Conservation (phyloP, 768 basidiomycete genomes). For the Mycena metata region DNA sequence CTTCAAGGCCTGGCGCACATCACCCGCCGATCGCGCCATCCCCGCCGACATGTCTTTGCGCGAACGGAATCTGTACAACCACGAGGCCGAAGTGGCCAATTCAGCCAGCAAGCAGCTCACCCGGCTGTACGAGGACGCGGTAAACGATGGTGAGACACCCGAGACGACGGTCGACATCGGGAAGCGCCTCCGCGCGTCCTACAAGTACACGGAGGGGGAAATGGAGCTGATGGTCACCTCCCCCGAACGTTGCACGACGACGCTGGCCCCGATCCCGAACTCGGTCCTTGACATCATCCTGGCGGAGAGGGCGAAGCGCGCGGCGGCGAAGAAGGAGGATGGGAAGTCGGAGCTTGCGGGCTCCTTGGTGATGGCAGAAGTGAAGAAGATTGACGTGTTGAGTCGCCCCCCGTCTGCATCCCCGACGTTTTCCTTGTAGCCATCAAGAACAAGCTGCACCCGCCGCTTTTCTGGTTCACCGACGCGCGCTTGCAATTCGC, state of each 20-base stretch:
- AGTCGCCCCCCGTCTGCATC: background rate
- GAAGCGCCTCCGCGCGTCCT: background rate
- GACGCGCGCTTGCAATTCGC: background rate
- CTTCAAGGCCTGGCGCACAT: too few relatives aligned
- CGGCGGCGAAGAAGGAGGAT: background rate
- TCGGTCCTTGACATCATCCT: background rate
- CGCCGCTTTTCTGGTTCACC: constrained; percentile 18
- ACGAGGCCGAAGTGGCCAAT: too few relatives aligned
- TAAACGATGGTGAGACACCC: background rate
- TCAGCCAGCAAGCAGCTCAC: background rate
- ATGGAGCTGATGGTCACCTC: background rate
- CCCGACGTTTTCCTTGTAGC: background rate
- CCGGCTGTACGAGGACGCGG: too few relatives aligned
- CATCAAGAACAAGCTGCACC: background rate
- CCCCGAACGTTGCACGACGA: background rate
- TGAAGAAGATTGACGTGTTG: background rate
- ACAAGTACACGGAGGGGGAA: background rate
- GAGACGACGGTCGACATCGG: background rate
- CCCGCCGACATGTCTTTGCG: too few relatives aligned
- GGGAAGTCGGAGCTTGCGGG: background rate
- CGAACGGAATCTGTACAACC: too few relatives aligned
- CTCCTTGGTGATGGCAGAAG: background rate
- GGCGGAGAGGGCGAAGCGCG: background rate
- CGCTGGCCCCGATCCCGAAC: background rate
- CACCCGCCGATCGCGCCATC: too few relatives aligned